A percentile compares a stretch with the other conserved stretches of the same genome.
Conservation (phyloP, 768 basidiomycete species). For the Termitomyces sp. region DNA sequence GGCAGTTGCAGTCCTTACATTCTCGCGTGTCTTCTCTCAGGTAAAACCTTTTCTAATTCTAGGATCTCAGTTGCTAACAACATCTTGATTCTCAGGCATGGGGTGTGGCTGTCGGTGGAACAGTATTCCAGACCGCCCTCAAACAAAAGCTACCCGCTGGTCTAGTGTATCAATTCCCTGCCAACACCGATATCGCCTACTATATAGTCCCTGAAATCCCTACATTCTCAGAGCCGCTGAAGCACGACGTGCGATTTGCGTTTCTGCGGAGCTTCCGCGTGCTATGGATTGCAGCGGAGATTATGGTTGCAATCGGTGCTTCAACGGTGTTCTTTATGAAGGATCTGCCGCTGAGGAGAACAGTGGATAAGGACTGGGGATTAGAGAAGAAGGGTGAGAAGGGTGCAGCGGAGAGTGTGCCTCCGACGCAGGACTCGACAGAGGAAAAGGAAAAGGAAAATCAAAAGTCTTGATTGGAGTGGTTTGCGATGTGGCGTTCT, state of each 20-base stretch:
- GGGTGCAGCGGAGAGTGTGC: too few relatives aligned
- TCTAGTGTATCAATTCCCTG: slow-evolving; percentile 33
- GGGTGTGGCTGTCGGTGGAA: slow-evolving; percentile 50
- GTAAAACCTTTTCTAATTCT: slow-evolving; percentile 18
- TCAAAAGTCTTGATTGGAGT: not conserved
- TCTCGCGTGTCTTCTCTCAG: slow-evolving; percentile 34
- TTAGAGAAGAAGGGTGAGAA: not conserved
- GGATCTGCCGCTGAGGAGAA: slow-evolving; percentile 8
- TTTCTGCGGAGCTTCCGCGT: slow-evolving; percentile 16
- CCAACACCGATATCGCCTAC: slow-evolving; percentile 42
- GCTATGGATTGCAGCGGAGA: slow-evolving; percentile 16
- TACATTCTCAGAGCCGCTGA: slow-evolving; percentile 28
- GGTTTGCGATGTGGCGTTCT: too few relatives aligned
- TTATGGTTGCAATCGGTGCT: slow-evolving; percentile 9
- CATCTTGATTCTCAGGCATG: slow-evolving; percentile 33
- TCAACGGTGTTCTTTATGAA: slow-evolving; percentile 7
- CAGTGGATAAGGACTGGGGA: slow-evolving; percentile 12
- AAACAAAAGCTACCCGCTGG: slow-evolving; percentile 36
- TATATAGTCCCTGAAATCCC: slow-evolving; percentile 42
- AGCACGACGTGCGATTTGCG: slow-evolving; percentile 15
- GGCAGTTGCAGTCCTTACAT: slow-evolving; percentile 44
- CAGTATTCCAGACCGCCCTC: slow-evolving; percentile 53
- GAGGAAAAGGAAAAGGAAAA: not conserved
- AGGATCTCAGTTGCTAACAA: not conserved
- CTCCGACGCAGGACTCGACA: not conserved